phyloP scores from a whole-genome alignment of 2,329 filamentous ascomycete species.

The Arthroderma sp. region DNA sequence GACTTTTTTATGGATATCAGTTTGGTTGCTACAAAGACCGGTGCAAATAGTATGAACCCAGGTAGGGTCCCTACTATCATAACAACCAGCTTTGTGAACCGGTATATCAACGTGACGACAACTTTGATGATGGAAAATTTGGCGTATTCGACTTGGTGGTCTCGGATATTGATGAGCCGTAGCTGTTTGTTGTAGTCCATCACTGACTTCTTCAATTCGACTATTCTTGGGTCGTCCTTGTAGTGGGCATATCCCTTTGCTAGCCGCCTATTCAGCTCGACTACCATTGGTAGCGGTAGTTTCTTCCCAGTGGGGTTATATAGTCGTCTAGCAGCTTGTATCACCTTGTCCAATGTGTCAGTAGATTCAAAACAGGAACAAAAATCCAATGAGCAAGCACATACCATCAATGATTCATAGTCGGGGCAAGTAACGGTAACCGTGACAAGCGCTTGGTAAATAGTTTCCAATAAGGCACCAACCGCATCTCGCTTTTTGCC shows the following conservation, averaged over 20 bases:
- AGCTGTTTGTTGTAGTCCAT: slow-evolving; percentile 78
- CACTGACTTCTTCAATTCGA: slow-evolving; percentile 60
- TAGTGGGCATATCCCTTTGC: slow-evolving; percentile 85
- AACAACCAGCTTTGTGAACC: slow-evolving; percentile 61
- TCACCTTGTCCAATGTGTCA: slow-evolving; percentile 43
- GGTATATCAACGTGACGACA: slow-evolving; percentile 63
- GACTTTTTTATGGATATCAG: slow-evolving; percentile 71
- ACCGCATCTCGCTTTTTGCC: slow-evolving; percentile 80
- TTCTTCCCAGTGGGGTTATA: slow-evolving; percentile 95
- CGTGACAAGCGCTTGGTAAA: slow-evolving; percentile 70
- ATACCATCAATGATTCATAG: slow-evolving; percentile 84
- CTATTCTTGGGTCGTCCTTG: slow-evolving; percentile 78
- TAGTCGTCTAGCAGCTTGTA: slow-evolving; percentile 81
- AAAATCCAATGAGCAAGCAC: slow-evolving; percentile 9
- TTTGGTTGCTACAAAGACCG: slow-evolving; percentile 75
- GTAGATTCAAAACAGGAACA: slow-evolving; percentile 4
- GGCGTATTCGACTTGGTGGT: slow-evolving; percentile 89
- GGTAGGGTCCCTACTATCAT: slow-evolving; percentile 73
- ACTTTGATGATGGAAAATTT: slow-evolving; percentile 68
- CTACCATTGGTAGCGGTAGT: slow-evolving; percentile 76
- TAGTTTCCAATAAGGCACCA: slow-evolving; percentile 67
- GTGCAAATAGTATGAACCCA: slow-evolving; percentile 73
- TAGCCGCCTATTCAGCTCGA: slow-evolving; percentile 84
- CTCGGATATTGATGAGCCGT: slow-evolving; percentile 70
- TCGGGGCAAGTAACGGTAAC: slow-evolving; percentile 89